phyloP scores from a whole-genome alignment of 768 basidiomycete genomes.

The Boletus sp. region DNA sequence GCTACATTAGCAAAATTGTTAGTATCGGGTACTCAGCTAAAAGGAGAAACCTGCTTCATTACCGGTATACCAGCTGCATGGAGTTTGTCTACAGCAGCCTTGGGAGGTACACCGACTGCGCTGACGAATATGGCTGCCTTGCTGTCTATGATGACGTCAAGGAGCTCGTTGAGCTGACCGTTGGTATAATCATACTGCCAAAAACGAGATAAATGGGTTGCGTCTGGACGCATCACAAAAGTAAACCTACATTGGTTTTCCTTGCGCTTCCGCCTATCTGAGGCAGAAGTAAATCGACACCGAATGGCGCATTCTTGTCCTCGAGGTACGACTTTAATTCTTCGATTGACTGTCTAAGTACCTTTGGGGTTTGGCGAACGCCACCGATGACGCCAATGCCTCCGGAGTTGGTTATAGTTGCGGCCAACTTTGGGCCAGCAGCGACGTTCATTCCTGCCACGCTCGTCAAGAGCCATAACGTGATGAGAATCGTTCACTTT shows the following conservation, averaged over 20 bases:
- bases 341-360: slow-evolving; percentile 63
- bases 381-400: slow-evolving; percentile 91
- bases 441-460: slow-evolving; percentile 71
- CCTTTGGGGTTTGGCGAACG: slow-evolving; percentile 66
- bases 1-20: slow-evolving; percentile 34
- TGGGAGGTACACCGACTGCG: slow-evolving; percentile 83
- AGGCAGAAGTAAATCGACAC: slow-evolving; percentile 82
- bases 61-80: slow-evolving; percentile 77
- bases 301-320: slow-evolving; percentile 73
- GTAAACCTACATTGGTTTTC: slow-evolving; percentile 66
- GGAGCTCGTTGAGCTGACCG: slow-evolving; percentile 73
- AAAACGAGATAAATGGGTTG: not conserved
- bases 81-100: slow-evolving; percentile 75
- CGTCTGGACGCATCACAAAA: not conserved
- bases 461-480: not conserved
- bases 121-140: slow-evolving; percentile 79
- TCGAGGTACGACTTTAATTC: slow-evolving; percentile 75
- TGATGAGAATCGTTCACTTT: not conserved
- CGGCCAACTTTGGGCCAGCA: slow-evolving; percentile 80
- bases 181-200: slow-evolving; percentile 71
- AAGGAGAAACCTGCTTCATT: slow-evolving; percentile 66
- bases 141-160: slow-evolving; percentile 74
- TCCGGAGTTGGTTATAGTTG: slow-evolving; percentile 89
- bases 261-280: slow-evolving; percentile 79
- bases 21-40: not conserved